Evolutionary conservation across 2,329 filamentous ascomycete genomes (phyloP).

Genomic region (Alternaria consortialis): DNA sequence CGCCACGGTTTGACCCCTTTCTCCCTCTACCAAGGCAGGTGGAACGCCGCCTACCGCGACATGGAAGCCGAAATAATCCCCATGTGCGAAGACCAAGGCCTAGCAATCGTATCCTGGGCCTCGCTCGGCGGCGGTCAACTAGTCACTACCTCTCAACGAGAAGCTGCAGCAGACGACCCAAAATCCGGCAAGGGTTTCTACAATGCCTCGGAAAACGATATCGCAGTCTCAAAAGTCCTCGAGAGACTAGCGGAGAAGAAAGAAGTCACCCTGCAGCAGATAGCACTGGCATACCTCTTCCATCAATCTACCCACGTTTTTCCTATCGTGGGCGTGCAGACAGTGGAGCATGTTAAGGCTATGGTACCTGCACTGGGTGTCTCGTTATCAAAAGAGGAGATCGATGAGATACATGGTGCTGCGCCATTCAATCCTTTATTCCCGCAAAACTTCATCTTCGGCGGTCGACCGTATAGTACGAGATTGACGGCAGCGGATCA

Average conservation of each 20-base stretch:
- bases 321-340: constrained; percentile 75
- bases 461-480: background rate
- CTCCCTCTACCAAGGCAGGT: background rate
- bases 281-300: constrained; percentile 24
- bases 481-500: background rate
- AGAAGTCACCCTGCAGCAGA: background rate
- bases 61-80: background rate
- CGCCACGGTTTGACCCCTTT: background rate
- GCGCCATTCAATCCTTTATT: background rate
- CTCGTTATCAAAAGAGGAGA: background rate
- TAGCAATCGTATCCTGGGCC: background rate
- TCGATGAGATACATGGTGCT: background rate
- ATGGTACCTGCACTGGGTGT: background rate
- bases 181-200: background rate
- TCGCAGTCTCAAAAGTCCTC: constrained; percentile 19
- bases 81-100: background rate
- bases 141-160: background rate
- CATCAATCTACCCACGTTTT: constrained; percentile 69
- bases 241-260: background rate
- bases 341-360: constrained; percentile 69
- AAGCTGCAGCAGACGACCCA: background rate
- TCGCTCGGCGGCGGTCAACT: background rate
- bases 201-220: background rate
- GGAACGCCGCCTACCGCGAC: background rate
- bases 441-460: background rate